Conservation (phyloP, 495 filamentous ascomycete genomes). For the Beverwykella pulmonaria region DNA sequence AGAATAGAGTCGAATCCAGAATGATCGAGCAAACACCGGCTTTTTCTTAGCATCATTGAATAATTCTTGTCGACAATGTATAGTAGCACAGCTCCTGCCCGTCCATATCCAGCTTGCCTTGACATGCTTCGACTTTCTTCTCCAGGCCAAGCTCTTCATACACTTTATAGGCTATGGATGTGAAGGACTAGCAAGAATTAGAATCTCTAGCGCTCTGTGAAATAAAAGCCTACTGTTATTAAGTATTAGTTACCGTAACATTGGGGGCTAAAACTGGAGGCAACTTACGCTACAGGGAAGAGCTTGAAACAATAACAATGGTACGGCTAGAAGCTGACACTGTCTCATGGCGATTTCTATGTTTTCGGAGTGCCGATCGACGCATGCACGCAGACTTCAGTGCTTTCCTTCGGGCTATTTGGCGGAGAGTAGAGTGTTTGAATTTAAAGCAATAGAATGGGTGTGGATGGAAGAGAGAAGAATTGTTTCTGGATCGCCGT, state of each 20-base stretch:
- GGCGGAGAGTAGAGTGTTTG: not conserved
- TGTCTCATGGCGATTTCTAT: not conserved
- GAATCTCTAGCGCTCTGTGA: not conserved
- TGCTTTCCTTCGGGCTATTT: not conserved
- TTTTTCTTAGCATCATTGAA: not conserved
- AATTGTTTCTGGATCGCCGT: not conserved
- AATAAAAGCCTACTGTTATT: not conserved
- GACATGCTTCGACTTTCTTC: not conserved
- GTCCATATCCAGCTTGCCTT: not conserved
- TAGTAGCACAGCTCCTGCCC: not conserved
- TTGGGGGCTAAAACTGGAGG: too few species aligned
- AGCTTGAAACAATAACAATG: not conserved
- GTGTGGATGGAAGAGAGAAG: not conserved
- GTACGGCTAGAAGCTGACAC: not conserved
- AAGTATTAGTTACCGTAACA: not conserved
- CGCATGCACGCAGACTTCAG: not conserved
- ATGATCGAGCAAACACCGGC: not conserved
- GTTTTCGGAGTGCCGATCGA: not conserved
- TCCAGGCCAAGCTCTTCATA: not conserved
- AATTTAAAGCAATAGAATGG: conserved; percentile 3
- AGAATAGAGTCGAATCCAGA: too few species aligned
- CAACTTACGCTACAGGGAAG: not conserved
- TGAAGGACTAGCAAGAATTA: not conserved
- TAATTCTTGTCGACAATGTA: conserved; percentile 1
- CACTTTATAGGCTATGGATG: not conserved